Conservation (phyloP, 768 basidiomycete genomes). For the Mycena vitilis region DNA sequence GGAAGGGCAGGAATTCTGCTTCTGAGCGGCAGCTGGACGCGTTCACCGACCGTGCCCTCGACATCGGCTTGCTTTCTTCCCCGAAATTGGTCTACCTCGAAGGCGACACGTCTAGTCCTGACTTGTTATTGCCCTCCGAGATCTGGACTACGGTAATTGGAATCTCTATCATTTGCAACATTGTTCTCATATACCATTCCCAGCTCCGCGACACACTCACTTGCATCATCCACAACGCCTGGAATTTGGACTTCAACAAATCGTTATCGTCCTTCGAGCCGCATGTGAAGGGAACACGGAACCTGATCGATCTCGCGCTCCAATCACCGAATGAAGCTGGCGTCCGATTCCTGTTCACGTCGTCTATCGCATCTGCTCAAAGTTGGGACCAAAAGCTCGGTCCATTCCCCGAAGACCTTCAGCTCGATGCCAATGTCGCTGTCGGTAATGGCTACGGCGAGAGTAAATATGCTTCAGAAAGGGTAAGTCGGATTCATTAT, state of each 20-base stretch:
- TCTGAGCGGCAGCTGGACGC: constrained; percentile 45
- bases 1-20: constrained; percentile 29
- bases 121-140: constrained; percentile 42
- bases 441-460: not conserved
- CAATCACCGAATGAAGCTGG: not conserved
- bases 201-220: not conserved
- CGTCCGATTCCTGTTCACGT: constrained; percentile 5
- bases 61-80: constrained; percentile 43
- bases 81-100: constrained; percentile 50
- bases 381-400: not conserved
- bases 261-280: not conserved
- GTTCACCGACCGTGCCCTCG: constrained; percentile 49
- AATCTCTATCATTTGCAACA: not conserved
- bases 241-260: too few relatives aligned
- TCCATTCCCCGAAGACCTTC: not conserved
- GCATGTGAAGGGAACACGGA: not conserved
- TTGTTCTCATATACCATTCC: not conserved
- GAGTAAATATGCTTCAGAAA: not conserved
- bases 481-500: not conserved
- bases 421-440: not conserved
- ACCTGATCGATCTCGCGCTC: constrained; percentile 2
- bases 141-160: constrained; percentile 46
- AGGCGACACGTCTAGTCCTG: constrained; percentile 45
- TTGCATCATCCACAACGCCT: not conserved
- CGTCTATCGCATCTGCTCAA: not conserved